Percentiles rank a stretch among this genome's conserved stretches.
These are phyloP conservation scores for Bacidia gigantensis DNA, from an alignment of 495 filamentous ascomycete genomes.

Conservation along the genomic window DNA sequence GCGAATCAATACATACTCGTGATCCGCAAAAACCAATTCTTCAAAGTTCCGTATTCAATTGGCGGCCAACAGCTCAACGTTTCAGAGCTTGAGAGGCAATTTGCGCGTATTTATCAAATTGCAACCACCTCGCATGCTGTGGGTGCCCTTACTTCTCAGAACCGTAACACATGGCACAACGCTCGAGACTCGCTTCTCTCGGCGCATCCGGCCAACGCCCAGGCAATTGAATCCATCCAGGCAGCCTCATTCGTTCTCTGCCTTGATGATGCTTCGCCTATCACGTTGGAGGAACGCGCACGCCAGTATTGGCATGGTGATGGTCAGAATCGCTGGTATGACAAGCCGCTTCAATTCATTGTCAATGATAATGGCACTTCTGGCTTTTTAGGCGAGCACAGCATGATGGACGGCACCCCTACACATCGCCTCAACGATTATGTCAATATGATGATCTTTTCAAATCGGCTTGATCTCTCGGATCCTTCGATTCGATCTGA, in stretches of 20 bases:
- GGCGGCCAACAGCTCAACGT: slow-evolving; percentile 73
- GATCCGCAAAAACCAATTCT: slow-evolving; percentile 92
- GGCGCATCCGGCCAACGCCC: slow-evolving; percentile 61
- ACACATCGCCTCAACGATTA: slow-evolving; percentile 95
- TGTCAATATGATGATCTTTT: slow-evolving; percentile 76
- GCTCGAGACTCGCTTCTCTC: slow-evolving; percentile 64
- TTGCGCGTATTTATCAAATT: slow-evolving; percentile 68
- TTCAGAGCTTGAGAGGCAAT: slow-evolving; percentile 76
- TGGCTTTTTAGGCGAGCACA: slow-evolving; percentile 97
- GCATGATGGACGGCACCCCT: slow-evolving; percentile 99
- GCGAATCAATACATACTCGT: slow-evolving; percentile 77
- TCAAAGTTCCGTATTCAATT: slow-evolving; percentile 66
- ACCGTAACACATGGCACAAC: slow-evolving; percentile 86
- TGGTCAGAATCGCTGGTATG: slow-evolving; percentile 90
- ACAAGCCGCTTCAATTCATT: slow-evolving; percentile 97
- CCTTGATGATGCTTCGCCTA: slow-evolving; percentile 81
- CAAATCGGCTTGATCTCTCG: slow-evolving; percentile 79
- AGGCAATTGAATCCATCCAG: slow-evolving; percentile 68
- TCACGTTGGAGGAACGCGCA: slow-evolving; percentile 91
- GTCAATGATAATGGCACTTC: slow-evolving; percentile 96
- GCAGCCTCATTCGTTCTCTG: slow-evolving; percentile 85
- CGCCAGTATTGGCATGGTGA: slow-evolving; percentile 98
- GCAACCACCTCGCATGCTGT: slow-evolving; percentile 59
- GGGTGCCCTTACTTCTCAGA: slow-evolving; percentile 77
- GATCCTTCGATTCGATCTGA: slow-evolving; percentile 61